Evolutionary conservation across 768 basidiomycete genomes (phyloP).

Genomic region (Lanmaoa rubissima): DNA sequence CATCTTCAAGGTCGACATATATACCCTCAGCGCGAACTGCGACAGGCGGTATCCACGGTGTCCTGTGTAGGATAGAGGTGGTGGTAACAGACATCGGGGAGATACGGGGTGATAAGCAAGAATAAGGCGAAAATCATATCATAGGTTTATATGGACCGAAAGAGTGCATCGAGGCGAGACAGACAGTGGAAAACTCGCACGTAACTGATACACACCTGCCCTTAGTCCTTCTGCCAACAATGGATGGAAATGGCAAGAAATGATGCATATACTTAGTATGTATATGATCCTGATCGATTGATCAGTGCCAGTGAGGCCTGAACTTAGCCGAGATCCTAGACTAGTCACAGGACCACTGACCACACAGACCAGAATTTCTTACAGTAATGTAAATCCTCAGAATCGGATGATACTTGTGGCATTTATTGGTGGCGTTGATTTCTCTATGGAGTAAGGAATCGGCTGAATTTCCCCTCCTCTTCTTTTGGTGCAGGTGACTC

Average conservation of each 20-base stretch:
- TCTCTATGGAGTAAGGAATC: too few species aligned
- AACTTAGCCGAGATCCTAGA: background rate
- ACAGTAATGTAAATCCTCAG: too few species aligned
- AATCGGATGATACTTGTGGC: too few species aligned
- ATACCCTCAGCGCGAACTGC: slow-evolving; percentile 65
- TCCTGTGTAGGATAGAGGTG: slow-evolving; percentile 57
- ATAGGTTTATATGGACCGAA: background rate
- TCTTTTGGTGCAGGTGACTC: too few species aligned
- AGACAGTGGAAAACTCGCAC: background rate
- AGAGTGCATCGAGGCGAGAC: background rate
- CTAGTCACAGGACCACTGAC: too few species aligned
- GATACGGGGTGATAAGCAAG: background rate
- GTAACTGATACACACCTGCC: background rate
- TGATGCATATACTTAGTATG: too few species aligned
- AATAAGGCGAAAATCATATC: background rate
- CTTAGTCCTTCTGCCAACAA: too few species aligned
- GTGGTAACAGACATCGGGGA: slow-evolving; percentile 22
- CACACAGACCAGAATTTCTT: too few species aligned
- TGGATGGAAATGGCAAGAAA: background rate
- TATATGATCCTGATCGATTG: too few species aligned
- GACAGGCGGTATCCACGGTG: slow-evolving; percentile 71
- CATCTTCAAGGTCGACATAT: slow-evolving; percentile 71
- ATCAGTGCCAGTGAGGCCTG: too few species aligned
- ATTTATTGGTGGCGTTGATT: too few species aligned
- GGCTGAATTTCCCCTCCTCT: too few species aligned